A percentile compares a stretch with the other conserved stretches of the same genome.
Evolutionary conservation across 495 filamentous ascomycete species (phyloP).

Genomic region (Aspergillus campestris): DNA sequence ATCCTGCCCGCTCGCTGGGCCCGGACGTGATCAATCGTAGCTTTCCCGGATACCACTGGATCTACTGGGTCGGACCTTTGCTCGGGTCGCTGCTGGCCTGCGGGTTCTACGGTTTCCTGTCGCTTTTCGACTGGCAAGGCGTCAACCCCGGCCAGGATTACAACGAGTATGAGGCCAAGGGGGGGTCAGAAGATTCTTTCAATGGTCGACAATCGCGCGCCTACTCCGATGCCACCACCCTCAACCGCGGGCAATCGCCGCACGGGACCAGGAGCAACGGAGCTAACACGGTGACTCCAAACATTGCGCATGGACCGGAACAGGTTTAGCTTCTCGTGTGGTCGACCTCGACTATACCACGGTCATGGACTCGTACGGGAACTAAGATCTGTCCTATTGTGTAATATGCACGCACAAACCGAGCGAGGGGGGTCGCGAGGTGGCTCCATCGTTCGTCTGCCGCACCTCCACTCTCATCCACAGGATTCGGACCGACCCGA

Average conservation of each 20-base stretch:
- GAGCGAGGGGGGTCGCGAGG: too few relatives aligned
- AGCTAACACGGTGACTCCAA: not conserved
- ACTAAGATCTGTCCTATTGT: too few relatives aligned
- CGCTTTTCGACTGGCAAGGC: slow-evolving; percentile 62
- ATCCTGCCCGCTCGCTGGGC: slow-evolving; percentile 66
- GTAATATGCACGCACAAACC: too few relatives aligned
- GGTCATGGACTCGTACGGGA: too few relatives aligned
- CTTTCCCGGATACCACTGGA: slow-evolving; percentile 52
- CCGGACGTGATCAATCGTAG: slow-evolving; percentile 54
- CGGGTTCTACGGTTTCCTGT: slow-evolving; percentile 59
- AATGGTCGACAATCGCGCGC: slow-evolving; percentile 5
- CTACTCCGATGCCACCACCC: slow-evolving; percentile 10
- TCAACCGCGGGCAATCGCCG: slow-evolving; percentile 9
- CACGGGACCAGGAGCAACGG: not conserved
- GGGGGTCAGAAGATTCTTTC: slow-evolving; percentile 10
- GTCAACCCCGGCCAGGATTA: slow-evolving; percentile 70
- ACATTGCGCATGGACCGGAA: not conserved
- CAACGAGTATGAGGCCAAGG: slow-evolving; percentile 29
- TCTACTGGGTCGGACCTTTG: slow-evolving; percentile 58
- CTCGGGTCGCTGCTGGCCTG: slow-evolving; percentile 59
- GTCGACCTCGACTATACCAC: too few relatives aligned
- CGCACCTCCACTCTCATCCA: too few relatives aligned
- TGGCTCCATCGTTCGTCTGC: too few relatives aligned
- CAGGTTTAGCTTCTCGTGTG: not conserved
- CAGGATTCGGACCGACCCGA: too few relatives aligned